phyloP scores from a whole-genome alignment of 768 basidiomycete genomes.

The Lactifluus echinatus region DNA sequence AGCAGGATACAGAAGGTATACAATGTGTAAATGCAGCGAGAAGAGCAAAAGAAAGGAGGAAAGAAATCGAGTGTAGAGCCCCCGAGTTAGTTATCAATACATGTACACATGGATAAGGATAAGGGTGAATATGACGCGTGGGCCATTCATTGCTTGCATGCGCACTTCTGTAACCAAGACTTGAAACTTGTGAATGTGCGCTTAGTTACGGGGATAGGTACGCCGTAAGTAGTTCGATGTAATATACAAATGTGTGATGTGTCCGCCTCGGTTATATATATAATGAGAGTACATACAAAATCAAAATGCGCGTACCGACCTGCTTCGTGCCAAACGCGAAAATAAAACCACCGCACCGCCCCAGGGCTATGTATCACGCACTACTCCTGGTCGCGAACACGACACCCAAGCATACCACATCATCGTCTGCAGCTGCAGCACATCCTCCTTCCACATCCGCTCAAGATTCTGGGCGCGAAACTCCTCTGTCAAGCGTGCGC shows the following conservation, averaged over 20 bases:
- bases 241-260: conserved; percentile 13
- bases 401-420: conserved; percentile 92
- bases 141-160: too few species aligned
- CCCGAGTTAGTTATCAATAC: too few species aligned
- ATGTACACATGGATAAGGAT: too few species aligned
- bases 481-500: conserved; percentile 76
- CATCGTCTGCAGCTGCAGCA: conserved; percentile 82
- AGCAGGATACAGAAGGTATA: background rate
- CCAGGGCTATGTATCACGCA: background rate
- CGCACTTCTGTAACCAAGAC: too few species aligned
- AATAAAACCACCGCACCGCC: background rate
- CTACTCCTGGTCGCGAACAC: conserved; percentile 31
- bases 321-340: conserved; percentile 3
- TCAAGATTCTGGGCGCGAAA: conserved; percentile 84
- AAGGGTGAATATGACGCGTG: too few species aligned
- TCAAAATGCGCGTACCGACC: background rate
- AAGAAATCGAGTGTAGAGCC: too few species aligned
- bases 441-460: conserved; percentile 89
- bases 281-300: conserved; percentile 16
- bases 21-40: background rate
- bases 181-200: too few species aligned
- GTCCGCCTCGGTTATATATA: conserved; percentile 6
- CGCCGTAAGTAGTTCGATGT: background rate
- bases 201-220: background rate
- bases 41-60: background rate